Evolutionary conservation across 192 early-diverging fungal species (phyloP).

Genomic region (Nowakowskiella sp.): DNA sequence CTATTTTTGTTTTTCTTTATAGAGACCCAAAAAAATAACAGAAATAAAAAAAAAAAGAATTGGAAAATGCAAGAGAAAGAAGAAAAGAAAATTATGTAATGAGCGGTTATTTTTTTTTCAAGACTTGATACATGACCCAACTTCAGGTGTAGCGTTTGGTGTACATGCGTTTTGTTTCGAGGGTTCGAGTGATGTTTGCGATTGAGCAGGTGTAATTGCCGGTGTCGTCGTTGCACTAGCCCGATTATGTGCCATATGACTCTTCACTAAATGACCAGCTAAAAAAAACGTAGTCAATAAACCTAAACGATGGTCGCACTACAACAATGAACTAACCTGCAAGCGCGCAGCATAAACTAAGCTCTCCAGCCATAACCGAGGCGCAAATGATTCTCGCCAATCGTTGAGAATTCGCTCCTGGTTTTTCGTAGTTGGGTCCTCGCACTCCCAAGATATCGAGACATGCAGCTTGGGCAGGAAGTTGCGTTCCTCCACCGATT

Average conservation of each 20-base stretch:
- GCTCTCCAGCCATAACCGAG: slow-evolving; percentile 86
- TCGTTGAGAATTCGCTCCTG: slow-evolving; percentile 78
- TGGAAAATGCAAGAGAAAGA: not conserved
- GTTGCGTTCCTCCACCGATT: slow-evolving; percentile 78
- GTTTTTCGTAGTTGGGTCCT: slow-evolving; percentile 65
- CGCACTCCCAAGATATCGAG: slow-evolving; percentile 82
- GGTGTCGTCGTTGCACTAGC: no score
- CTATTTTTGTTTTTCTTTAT: not conserved
- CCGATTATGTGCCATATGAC: slow-evolving; percentile 84
- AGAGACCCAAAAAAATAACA: not conserved
- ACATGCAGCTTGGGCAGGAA: slow-evolving; percentile 79
- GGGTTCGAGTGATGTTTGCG: no score
- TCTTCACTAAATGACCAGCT: slow-evolving; percentile 79
- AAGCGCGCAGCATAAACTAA: slow-evolving; percentile 75
- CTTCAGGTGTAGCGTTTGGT: no score
- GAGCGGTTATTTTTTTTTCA: no score
- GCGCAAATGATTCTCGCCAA: slow-evolving; percentile 82
- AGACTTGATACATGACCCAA: no score
- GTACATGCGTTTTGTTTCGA: no score
- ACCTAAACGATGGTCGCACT: not conserved
- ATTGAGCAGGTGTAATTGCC: no score
- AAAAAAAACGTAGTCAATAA: not conserved
- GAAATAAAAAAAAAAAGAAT: slow-evolving; percentile 1
- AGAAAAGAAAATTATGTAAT: no score
- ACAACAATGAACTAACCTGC: slow-evolving; percentile 26